These are phyloP conservation scores for Exophiala xenobiotica DNA, from an alignment of 2,329 filamentous ascomycete species.

Conservation along the genomic window DNA sequence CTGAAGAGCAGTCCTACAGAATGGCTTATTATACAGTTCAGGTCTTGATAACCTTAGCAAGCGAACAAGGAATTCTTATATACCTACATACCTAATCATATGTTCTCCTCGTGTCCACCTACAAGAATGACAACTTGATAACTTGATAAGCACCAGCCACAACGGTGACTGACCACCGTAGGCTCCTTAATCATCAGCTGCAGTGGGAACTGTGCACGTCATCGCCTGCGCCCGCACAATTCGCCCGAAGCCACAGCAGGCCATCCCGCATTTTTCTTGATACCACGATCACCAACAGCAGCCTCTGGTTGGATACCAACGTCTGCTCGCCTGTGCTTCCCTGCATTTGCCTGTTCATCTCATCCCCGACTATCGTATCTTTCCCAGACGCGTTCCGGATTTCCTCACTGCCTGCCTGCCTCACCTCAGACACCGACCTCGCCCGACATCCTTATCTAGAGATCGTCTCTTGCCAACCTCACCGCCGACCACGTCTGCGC, in stretches of 20 bases:
- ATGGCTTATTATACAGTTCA: slow-evolving; percentile 1
- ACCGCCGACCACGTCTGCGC: slow-evolving; percentile 2
- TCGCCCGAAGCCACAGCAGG: background rate
- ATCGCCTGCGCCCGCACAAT: background rate
- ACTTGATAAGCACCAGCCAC: background rate
- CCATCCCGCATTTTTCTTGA: slow-evolving; percentile 21
- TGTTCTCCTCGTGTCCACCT: too few species aligned
- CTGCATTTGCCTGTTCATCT: slow-evolving; percentile 3
- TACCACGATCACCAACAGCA: slow-evolving; percentile 22
- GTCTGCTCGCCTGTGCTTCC: too few species aligned
- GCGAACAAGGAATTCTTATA: background rate
- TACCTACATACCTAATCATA: background rate
- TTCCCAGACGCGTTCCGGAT: background rate
- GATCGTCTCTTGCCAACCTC: slow-evolving; percentile 2
- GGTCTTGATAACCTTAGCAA: background rate
- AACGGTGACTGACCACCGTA: too few species aligned
- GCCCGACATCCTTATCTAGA: slow-evolving; percentile 3
- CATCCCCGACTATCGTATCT: slow-evolving; percentile 8
- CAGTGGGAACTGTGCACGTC: background rate
- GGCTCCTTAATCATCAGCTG: background rate
- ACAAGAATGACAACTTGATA: background rate
- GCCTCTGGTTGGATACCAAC: slow-evolving; percentile 24
- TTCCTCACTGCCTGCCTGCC: slow-evolving; percentile 5
- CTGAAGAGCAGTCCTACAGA: background rate
- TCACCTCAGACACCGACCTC: slow-evolving; percentile 2